A percentile compares a stretch with the other conserved stretches of the same genome.
Evolutionary conservation across 1,284 basidiomycete genomes (phyloP).

Genomic region (Fistulina hepatica): DNA sequence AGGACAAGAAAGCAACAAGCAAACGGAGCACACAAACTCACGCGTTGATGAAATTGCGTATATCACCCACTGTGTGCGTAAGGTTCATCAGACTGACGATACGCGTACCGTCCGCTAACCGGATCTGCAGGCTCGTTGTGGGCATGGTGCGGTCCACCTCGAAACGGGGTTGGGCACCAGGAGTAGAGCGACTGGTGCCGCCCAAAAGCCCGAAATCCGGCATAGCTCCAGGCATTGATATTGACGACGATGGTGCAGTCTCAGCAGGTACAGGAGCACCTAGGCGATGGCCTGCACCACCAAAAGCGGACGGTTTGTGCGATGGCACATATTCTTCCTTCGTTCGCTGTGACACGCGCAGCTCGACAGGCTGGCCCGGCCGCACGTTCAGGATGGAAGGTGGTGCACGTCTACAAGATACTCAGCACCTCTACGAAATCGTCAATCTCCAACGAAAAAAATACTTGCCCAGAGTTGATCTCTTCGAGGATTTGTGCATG

Average conservation of each 20-base stretch:
- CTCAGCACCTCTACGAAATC: conserved; percentile 2
- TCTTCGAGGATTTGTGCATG: conserved; percentile 66
- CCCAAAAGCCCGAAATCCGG: conserved; percentile 20
- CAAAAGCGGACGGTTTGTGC: conserved; percentile 50
- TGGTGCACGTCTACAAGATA: conserved; percentile 56
- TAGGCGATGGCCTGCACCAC: conserved; percentile 74
- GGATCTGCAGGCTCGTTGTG: conserved; percentile 84
- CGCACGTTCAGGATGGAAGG: conserved; percentile 67
- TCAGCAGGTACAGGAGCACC: conserved; percentile 51
- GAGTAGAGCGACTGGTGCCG: neutral
- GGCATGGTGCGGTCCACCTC: conserved; percentile 76
- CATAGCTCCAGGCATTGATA: neutral
- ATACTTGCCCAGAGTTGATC: conserved; percentile 76
- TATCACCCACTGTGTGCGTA: conserved; percentile 80
- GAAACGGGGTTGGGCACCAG: conserved; percentile 43
- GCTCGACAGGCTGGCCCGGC: conserved; percentile 77
- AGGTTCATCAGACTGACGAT: conserved; percentile 87
- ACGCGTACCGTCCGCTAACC: conserved; percentile 86
- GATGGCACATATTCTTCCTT: conserved; percentile 66
- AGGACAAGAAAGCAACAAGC: conserved; percentile 7
- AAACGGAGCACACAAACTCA: conserved; percentile 33
- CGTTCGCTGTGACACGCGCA: conserved; percentile 69
- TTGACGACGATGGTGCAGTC: conserved; percentile 6
- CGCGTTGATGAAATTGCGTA: conserved; percentile 85
- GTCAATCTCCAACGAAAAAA: conserved; percentile 9